Base-by-base conservation (phyloP, 2,329 filamentous ascomycete genomes). In the Truncatella angustata region DNA sequence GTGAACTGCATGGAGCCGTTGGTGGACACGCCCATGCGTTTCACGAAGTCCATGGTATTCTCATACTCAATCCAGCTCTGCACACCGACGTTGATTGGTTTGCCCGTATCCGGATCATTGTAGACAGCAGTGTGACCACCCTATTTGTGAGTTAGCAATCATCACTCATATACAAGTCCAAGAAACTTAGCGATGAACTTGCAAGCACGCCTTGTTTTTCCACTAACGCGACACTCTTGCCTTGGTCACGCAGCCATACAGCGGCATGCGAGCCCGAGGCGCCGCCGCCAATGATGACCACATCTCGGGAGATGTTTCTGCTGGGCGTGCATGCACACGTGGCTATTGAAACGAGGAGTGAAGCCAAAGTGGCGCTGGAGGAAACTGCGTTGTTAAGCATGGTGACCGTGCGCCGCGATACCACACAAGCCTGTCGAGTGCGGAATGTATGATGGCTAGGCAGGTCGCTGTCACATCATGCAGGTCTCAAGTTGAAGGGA, bases 121-220 rank as follows among this genome's bases (percentile, higher is more conserved):
- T 75, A 80, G 10, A 74, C 79, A 21, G 75, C 64, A 4, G 74
- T 73, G 55, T 80, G 76, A 3, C 78, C 78, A n/a, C 78, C 78
- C 55, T 48, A 36, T 4, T 11, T 21, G 11, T n/a, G 12, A 9
- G 36, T 37, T 35, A 62, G 60, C 5, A 11, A 9, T 53, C 49
- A 66, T 61, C n/a, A n/a, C n/a, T n/a, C n/a, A n/a, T n/a, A n/a
- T n/a, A n/a, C 52, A 66, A 70, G 10, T 65, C 57, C 20, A 60
- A 56, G 1, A 70, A 62, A 14, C 69, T 63, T 28, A 63, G 65
- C 40, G 69, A 55, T 26, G 63, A 60, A 26, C 61, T 60, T 1
- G 54, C 52, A 35, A 62, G 58, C 0, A 62, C 57, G 16, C 60
- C 61, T 5, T 55, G 12, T 20, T 39, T 39, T 55, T 76, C 73